Conservation (phyloP, 2,329 filamentous ascomycete genomes). For the Nemania serpens region DNA sequence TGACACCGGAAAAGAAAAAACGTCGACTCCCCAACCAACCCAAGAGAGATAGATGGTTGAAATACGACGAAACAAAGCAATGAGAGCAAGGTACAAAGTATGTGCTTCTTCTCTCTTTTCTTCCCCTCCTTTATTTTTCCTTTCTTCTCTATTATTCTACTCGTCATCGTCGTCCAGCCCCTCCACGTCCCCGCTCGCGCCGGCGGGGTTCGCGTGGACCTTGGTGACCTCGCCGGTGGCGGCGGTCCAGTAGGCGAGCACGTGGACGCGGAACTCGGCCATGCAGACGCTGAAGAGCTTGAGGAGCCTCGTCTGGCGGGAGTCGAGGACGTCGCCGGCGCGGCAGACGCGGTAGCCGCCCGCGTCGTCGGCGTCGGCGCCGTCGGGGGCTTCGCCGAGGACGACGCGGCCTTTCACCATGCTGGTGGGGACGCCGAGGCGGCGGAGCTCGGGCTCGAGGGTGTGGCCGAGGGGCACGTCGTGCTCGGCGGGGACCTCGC, state of each 20-base stretch:
- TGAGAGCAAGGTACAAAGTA: not conserved
- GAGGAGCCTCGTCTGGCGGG: constrained; percentile 87
- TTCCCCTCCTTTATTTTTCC: not conserved
- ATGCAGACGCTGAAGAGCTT: constrained; percentile 92
- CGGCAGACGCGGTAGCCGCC: constrained; percentile 78
- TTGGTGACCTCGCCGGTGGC: constrained; percentile 64
- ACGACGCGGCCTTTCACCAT: constrained; percentile 88
- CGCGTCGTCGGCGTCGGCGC: constrained; percentile 51
- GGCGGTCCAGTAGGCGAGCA: constrained; percentile 74
- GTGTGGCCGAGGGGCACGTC: constrained; percentile 88
- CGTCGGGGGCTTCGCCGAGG: constrained; percentile 56
- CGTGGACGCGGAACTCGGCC: constrained; percentile 84
- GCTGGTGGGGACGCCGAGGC: constrained; percentile 85
- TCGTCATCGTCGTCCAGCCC: constrained; percentile 29
- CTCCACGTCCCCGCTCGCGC: constrained; percentile 30
- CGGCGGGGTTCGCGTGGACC: constrained; percentile 47
- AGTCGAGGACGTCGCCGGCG: constrained; percentile 84
- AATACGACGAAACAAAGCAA: not conserved
- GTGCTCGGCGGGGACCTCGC: constrained; percentile 77
- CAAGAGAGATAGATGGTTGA: constrained; percentile 3
- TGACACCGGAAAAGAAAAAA: constrained; percentile 3
- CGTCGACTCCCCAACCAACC: too few species aligned
- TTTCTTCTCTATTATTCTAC: not conserved
- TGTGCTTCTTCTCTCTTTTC: not conserved
- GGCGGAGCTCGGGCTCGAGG: constrained; percentile 86